These are phyloP conservation scores for Globisporangium acanthophoron DNA, from an alignment of 352 stramenopile genomes.

Conservation along the genomic window DNA sequence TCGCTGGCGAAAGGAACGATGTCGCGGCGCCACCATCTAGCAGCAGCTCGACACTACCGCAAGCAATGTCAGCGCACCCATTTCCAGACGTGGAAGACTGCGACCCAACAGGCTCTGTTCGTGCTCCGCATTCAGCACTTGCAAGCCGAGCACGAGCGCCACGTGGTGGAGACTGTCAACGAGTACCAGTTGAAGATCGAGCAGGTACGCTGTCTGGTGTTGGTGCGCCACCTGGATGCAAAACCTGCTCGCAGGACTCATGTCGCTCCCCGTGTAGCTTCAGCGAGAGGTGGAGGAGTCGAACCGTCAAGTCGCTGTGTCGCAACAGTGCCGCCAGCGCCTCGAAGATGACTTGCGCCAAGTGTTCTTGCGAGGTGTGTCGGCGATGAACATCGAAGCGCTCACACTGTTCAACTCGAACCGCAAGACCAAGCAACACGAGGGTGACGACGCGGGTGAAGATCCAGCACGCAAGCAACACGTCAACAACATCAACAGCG, in stretches of 20 bases:
- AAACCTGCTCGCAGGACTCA: not conserved
- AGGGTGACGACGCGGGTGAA: conserved; percentile 1
- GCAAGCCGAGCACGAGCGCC: conserved; percentile 22
- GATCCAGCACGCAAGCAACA: not conserved
- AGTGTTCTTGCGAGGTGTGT: conserved; percentile 64
- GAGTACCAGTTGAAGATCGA: conserved; percentile 40
- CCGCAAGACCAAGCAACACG: conserved; percentile 22
- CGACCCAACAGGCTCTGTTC: conserved; percentile 5
- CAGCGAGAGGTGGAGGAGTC: conserved; percentile 35
- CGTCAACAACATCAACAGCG: not conserved
- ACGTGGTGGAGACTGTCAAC: conserved; percentile 20
- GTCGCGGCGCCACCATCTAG: conserved; percentile 2
- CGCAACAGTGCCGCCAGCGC: conserved; percentile 35
- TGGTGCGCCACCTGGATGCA: not conserved
- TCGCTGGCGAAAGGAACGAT: not conserved
- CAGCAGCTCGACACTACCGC: conserved; percentile 11
- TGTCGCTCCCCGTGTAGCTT: conserved; percentile 14
- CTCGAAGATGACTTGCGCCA: conserved; percentile 59
- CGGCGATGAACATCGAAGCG: conserved; percentile 76
- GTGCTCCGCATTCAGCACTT: conserved; percentile 21
- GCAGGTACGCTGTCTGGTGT: conserved; percentile 12
- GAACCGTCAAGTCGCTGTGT: conserved; percentile 22
- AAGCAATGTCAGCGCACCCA: conserved; percentile 10
- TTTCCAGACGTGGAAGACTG: conserved; percentile 10
- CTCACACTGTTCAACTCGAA: conserved; percentile 52